Percentiles rank a stretch among this genome's conserved stretches.
Conservation (phyloP, 257 asterid species). For the Gynochthodes officinalis region DNA sequence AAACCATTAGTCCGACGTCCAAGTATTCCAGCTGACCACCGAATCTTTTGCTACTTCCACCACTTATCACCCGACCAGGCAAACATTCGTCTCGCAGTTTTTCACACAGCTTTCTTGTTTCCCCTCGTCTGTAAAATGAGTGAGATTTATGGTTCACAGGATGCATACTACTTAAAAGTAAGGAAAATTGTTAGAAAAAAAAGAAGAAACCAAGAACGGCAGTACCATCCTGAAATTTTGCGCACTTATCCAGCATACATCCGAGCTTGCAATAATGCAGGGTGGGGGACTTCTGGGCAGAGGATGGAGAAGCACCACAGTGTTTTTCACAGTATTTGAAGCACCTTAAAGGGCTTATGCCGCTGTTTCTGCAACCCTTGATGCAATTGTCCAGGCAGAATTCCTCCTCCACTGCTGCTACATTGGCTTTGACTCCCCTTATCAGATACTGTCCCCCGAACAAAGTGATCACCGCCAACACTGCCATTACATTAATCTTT, state of each 20-base stretch:
- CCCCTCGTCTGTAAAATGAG: neutral
- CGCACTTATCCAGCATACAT: constrained; percentile 1
- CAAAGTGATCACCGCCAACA: neutral
- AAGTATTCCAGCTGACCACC: too few species aligned
- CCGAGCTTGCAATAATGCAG: constrained; percentile 4
- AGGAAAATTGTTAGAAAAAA: neutral
- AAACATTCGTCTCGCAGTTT: neutral
- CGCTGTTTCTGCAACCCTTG: neutral
- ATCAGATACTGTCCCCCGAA: neutral
- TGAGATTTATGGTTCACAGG: neutral
- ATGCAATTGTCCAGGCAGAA: constrained; percentile 7
- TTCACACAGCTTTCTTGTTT: neutral
- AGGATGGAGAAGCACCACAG: neutral
- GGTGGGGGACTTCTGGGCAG: neutral
- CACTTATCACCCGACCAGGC: neutral
- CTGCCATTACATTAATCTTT: neutral
- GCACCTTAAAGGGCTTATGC: constrained; percentile 1
- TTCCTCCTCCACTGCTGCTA: neutral
- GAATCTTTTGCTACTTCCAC: neutral
- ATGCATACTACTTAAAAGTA: neutral
- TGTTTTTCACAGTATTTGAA: constrained; percentile 1
- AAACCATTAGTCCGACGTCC: neutral
- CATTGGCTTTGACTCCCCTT: neutral
- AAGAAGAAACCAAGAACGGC: neutral
- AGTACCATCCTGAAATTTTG: neutral